These are phyloP conservation scores for Mycena pura DNA, from an alignment of 768 basidiomycete species.

Conservation along the genomic window DNA sequence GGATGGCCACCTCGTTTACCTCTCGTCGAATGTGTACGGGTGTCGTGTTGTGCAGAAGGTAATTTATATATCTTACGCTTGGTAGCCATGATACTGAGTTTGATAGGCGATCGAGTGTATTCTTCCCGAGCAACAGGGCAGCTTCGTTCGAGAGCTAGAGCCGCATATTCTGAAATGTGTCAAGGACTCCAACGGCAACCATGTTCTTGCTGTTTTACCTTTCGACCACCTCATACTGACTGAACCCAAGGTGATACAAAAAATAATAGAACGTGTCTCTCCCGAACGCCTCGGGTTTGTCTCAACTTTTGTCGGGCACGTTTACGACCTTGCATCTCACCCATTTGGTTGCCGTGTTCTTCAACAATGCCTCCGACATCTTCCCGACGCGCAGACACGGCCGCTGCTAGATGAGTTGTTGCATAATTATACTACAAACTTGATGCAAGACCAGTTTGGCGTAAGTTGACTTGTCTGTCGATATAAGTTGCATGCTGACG, in stretches of 20 bases:
- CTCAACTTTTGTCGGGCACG: constrained; percentile 74
- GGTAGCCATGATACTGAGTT: not conserved
- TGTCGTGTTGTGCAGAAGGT: constrained; percentile 97
- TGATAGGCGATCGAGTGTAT: constrained; percentile 83
- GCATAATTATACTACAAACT: constrained; percentile 62
- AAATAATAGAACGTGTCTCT: constrained; percentile 81
- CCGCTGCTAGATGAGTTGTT: constrained; percentile 83
- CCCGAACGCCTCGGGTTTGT: constrained; percentile 82
- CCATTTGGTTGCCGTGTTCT: constrained; percentile 95
- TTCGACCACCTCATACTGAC: constrained; percentile 4
- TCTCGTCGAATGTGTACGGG: constrained; percentile 94
- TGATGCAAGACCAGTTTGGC: constrained; percentile 94
- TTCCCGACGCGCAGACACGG: constrained; percentile 71
- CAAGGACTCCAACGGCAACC: constrained; percentile 92
- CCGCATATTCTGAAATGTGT: constrained; percentile 84
- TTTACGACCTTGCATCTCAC: constrained; percentile 84
- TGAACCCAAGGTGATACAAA: constrained; percentile 76
- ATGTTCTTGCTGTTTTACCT: constrained; percentile 60
- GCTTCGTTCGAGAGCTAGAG: constrained; percentile 81
- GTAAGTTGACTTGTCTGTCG: constrained; percentile 50
- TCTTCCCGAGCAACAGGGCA: constrained; percentile 76
- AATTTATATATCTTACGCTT: constrained; percentile 1
- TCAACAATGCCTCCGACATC: constrained; percentile 89
- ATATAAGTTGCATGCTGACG: constrained; percentile 4
- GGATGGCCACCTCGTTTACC: constrained; percentile 75